Evolutionary conservation across 2,329 filamentous ascomycete species (phyloP), one percentile per base, ranked within the genome.

Genomic region (Mycosphaerelloides madeirae): DNA sequence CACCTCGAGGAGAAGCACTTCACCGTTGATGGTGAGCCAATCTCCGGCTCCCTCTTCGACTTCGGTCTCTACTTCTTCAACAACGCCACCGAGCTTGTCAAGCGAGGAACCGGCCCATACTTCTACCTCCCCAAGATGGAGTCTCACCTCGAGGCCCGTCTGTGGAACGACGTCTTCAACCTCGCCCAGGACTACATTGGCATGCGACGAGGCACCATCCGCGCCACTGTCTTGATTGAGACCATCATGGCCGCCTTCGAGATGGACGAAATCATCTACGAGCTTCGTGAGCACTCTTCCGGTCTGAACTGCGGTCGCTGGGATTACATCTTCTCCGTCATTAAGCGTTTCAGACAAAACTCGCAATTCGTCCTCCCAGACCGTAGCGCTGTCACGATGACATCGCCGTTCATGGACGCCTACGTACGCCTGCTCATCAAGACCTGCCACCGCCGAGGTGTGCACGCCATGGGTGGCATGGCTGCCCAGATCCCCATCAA

Each of bases 191-290:
- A 98, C 73, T 89, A 85, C 72, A 81, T 96, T 64, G 86, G 87
- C 58, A 85, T 98, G 73, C 80, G 80, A 43, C 81, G 93, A 48
- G 93, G 93, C 43, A 97, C 89, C 43, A 95, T 97, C 70, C 85
- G 93, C 59, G 93, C 80, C 51, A 98, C 93, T 3, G 91, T 97
- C 31, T 75, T 98, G 59, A 97, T 98, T 63, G 93, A 98, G 79
- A 97, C 93, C 44, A 97, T 98, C 68, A 79, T 91, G 33, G 93
- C 93, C 32, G 93, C 91, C 13, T 98, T 98, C 63, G 93, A 98
- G 78, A 98, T 98, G 93, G 93, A 98, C 62, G 93, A 98, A 81
- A 97, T 98, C 71, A 97, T 98, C 72, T 98, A 96, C 70, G 93
- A 97, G 75, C 84, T 98, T 57, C 85, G 93, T 49, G 91, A 97